Evolutionary conservation across 2,329 filamentous ascomycete genomes (phyloP).

Genomic region (Rhynchosporium agropyri): DNA sequence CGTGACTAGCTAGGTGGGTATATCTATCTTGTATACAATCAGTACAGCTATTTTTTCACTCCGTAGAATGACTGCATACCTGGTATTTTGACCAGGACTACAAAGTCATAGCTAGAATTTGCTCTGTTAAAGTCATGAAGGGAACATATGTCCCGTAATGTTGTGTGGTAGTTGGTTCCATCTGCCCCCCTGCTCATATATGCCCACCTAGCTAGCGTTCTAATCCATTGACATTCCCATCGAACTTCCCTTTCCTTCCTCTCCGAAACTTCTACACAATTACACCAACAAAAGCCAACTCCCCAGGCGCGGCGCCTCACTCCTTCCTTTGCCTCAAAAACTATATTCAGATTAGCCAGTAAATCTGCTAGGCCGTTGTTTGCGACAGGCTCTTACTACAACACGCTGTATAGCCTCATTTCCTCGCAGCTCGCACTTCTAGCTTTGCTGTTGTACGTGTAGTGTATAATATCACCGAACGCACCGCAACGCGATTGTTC

Average conservation of each 20-base stretch:
- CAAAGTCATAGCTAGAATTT: neutral
- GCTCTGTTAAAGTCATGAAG: neutral
- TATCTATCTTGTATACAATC: neutral
- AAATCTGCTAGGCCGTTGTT: neutral
- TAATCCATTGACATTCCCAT: conserved; percentile 4
- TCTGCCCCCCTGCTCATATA: no score
- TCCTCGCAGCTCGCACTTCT: conserved; percentile 15
- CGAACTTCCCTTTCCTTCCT: conserved; percentile 16
- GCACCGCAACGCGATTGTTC: conserved; percentile 20
- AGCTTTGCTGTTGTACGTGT: conserved; percentile 18
- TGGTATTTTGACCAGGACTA: neutral
- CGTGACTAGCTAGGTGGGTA: neutral
- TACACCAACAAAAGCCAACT: conserved; percentile 3
- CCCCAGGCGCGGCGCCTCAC: neutral
- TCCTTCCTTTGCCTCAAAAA: neutral
- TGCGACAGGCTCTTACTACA: conserved; percentile 10
- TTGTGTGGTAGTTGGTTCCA: neutral
- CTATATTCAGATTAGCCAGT: neutral
- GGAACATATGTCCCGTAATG: neutral
- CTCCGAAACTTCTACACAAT: conserved; percentile 8
- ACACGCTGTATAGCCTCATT: conserved; percentile 18
- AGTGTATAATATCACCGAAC: conserved; percentile 12
- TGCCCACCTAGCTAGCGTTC: neutral
- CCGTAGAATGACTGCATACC: neutral
- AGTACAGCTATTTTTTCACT: neutral